Base-by-base conservation (phyloP, 2,329 filamentous ascomycete species). In the Aspergillus sergii region DNA sequence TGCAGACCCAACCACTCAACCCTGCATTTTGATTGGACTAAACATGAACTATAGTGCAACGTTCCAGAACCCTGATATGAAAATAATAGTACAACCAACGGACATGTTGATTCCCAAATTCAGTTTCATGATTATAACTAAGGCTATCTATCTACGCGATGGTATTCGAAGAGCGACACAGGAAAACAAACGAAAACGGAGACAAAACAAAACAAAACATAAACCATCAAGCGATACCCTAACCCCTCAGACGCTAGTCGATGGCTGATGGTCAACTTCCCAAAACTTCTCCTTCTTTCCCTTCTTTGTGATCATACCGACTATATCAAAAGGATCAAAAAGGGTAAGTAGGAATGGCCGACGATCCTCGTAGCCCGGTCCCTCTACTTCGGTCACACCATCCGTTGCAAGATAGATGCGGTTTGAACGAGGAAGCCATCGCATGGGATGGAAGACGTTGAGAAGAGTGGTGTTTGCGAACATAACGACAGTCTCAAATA, bases 401-500 rank as follows among this genome's bases (percentile, higher is more conserved):
- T 87, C 84, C 14, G 73, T 66, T 6, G 81, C 79, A 1, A 87
- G 74, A 64, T 85, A 87, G 6, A 84, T 75, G 43, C 82, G 82
- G 66, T 83, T 82, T 3, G 80, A 82, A 7, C 72, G 72, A 0
- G 85, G 85, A 8, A 87, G 73, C 32, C 78, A 81, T 39, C 75
- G 79, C 43, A 82, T 83, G 0, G 84, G 84, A 60, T 85, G 84
- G 54, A 79, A 84, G 23, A 83, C 60, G 63, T 85, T 85, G n/a
- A 86, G 74, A 58, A 86, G 66, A 5, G 79, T 76, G 14, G 81
- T 83, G 64, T 85, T 85, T 56, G 79, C 64, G 21, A 84, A 81
- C 80, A 87, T 85, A 58, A 85, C 79, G 3, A 75, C 70, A 5
- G 78, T 80, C 66, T 87, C 85, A 62, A 87, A 85, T 36, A 86